Conservation (phyloP, 805 yeast genomes). For the Kockiozyma suomiensis region DNA sequence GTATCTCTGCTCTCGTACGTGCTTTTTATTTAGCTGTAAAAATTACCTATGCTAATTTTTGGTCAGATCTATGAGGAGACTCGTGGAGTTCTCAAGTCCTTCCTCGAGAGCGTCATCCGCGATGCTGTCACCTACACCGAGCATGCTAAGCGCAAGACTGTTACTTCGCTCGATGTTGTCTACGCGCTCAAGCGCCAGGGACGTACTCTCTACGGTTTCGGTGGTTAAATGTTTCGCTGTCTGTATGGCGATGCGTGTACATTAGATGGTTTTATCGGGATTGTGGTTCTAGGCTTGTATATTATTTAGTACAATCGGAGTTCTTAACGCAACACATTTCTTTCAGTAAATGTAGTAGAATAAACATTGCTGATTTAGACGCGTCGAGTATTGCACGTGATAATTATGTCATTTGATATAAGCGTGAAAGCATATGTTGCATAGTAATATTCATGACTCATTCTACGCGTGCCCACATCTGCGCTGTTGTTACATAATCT, state of each 20-base stretch:
- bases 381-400: neutral
- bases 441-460: too few relatives aligned
- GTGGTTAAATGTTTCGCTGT: slow-evolving; percentile 66
- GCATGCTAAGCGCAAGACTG: slow-evolving; percentile 99
- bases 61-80: slow-evolving; percentile 88
- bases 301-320: slow-evolving; percentile 13
- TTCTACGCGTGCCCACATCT: neutral
- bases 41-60: slow-evolving; percentile 42
- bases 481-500: neutral
- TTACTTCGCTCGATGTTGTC: slow-evolving; percentile 96
- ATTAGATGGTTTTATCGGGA: slow-evolving; percentile 1
- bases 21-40: slow-evolving; percentile 63
- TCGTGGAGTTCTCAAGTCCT: slow-evolving; percentile 92
- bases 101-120: slow-evolving; percentile 96
- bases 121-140: slow-evolving; percentile 99
- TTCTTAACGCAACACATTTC: neutral
- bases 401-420: neutral
- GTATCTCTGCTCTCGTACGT: slow-evolving; percentile 88
- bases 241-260: slow-evolving; percentile 4
- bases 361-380: neutral
- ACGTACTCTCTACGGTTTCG: slow-evolving; percentile 99
- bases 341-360: neutral
- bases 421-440: too few relatives aligned
- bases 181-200: slow-evolving; percentile 99
- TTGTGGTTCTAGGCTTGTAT: slow-evolving; percentile 16